phyloP scores from a whole-genome alignment of 768 basidiomycete species.

The Tulasnella calospora region DNA sequence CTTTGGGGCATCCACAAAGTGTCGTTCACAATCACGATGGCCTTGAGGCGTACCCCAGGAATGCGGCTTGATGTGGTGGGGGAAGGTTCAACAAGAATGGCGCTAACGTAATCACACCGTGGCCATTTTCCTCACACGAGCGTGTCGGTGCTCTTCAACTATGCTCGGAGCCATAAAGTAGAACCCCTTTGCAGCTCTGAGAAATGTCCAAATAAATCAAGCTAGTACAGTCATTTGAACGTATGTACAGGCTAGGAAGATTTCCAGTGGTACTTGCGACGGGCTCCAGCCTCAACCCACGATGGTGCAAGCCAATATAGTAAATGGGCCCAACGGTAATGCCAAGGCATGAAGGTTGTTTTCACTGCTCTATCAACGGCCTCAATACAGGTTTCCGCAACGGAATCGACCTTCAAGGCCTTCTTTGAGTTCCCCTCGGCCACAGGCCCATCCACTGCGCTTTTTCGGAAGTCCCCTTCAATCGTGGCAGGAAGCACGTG shows the following conservation, averaged over 20 bases:
- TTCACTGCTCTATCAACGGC: conserved; percentile 58
- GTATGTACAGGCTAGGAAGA: neutral
- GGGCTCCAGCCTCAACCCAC: conserved; percentile 54
- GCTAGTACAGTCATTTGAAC: neutral
- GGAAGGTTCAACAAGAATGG: neutral
- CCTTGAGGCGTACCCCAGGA: neutral
- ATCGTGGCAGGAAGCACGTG: conserved; percentile 64
- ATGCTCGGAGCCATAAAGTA: neutral
- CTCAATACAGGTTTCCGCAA: conserved; percentile 55
- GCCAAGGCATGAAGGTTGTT: conserved; percentile 53
- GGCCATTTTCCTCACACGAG: neutral
- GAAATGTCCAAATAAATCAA: neutral
- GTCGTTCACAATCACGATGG: neutral
- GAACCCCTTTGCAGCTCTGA: neutral
- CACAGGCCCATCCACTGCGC: conserved; percentile 62
- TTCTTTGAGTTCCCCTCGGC: conserved; percentile 39
- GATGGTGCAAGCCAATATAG: conserved; percentile 62
- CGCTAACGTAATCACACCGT: neutral
- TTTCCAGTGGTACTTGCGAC: conserved; percentile 59
- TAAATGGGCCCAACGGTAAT: conserved; percentile 46
- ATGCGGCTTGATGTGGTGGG: neutral
- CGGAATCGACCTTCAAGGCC: conserved; percentile 49
- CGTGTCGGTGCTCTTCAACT: neutral
- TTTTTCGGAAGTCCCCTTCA: conserved; percentile 56
- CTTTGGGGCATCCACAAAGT: neutral